Evolutionary conservation across 768 basidiomycete species (phyloP), one percentile per base, ranked within the genome.

Genomic region (Leccinum aurantiacum): DNA sequence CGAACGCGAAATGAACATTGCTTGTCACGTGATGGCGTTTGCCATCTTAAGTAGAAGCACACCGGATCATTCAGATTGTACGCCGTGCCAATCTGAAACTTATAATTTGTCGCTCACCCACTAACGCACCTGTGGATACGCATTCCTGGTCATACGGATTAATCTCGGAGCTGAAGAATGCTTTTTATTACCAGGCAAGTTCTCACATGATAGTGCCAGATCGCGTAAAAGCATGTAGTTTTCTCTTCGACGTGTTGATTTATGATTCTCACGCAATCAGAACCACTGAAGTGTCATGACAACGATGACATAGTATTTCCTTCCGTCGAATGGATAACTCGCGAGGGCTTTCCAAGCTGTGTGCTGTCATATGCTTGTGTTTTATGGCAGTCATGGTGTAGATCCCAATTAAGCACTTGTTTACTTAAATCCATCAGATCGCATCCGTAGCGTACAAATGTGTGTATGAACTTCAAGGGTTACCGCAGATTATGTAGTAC

Each of bases 11-110:
- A 41, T 44, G 33, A 15, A 35, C 19, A 44, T 51, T 8, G 1
- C 11, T n/a, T 9, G 29, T 67, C 68, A 69, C 61, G 65, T 69
- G 68, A 67, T 38, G 24, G 65, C 55, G 58, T 59, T 56, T 37
- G n/a, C 17, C 17, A 19, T 35, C 11, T 3, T 3, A 27, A 1
- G 7, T 8, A 29, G 27, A 27, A 27, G 31, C 27, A 9, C 27
- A 29, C 27, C 9, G 9, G 31, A 31, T 10, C 31, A 10, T 31
- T 31, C 31, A 9, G 29, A 31, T 9, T 10, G 29, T 31, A 10
- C 29, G 9, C 9, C 27, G 27, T 29, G 27, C 27, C 27, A 29
- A 8, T 35, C 15, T 38, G 37, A 38, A 38, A 15, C 37, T 17
- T 7, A 38, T 17, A 3, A 38, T 14, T 38, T 38, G 37, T 38